These are phyloP conservation scores for Torulaspora quercuum DNA, from an alignment of 805 yeast species.

Conservation along the genomic window DNA sequence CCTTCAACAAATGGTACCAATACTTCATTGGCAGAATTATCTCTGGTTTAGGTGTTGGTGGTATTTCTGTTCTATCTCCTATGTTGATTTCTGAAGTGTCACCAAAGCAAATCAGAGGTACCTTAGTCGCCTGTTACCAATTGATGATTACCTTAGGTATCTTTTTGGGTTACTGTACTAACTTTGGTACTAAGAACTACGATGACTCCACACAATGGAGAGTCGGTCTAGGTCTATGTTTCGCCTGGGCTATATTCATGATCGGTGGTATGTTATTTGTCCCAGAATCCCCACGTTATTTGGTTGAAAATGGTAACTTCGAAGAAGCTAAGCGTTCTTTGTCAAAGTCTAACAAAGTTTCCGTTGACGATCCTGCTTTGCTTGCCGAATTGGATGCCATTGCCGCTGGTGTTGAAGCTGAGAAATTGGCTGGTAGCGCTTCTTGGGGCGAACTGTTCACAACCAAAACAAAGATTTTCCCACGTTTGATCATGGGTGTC, in stretches of 20 bases:
- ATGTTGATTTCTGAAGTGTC: slow-evolving; percentile 67
- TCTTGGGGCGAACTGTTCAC: slow-evolving; percentile 62
- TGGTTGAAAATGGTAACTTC: slow-evolving; percentile 50
- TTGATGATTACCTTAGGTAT: slow-evolving; percentile 69
- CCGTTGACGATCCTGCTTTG: slow-evolving; percentile 52
- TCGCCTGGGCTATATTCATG: slow-evolving; percentile 44
- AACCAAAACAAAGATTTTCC: slow-evolving; percentile 59
- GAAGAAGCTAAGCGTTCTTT: slow-evolving; percentile 63
- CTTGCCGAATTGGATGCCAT: slow-evolving; percentile 56
- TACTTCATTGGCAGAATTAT: slow-evolving; percentile 61
- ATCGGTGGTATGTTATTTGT: slow-evolving; percentile 44
- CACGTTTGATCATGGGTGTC: slow-evolving; percentile 48
- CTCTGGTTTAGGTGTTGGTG: slow-evolving; percentile 78
- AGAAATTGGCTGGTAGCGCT: slow-evolving; percentile 58
- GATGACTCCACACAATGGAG: slow-evolving; percentile 76
- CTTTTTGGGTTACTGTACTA: slow-evolving; percentile 71
- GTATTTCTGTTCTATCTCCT: slow-evolving; percentile 71
- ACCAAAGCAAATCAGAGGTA: slow-evolving; percentile 69
- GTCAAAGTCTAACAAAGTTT: slow-evolving; percentile 55
- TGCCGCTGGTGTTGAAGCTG: slow-evolving; percentile 58
- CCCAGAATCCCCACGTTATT: slow-evolving; percentile 73
- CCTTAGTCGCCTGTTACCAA: slow-evolving; percentile 67
- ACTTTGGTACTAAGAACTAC: slow-evolving; percentile 57
- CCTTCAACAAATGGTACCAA: slow-evolving; percentile 58
- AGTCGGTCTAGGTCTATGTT: slow-evolving; percentile 60